Base-by-base conservation (phyloP, 1,284 basidiomycete genomes). In the Amylostereum chailletii region DNA sequence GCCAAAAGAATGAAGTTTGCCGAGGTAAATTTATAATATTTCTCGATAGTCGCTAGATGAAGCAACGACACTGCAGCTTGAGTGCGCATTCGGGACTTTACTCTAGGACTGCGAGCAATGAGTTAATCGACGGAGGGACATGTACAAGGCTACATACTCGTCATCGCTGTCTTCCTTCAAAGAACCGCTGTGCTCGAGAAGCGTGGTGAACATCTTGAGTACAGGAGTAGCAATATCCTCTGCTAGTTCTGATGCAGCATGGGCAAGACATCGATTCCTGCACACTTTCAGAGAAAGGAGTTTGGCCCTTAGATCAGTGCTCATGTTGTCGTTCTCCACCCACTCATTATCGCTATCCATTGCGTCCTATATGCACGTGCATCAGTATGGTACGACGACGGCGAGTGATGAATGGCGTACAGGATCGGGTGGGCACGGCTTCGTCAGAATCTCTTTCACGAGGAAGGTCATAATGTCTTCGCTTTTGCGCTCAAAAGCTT, bases 1-100 rank as follows among this genome's bases (percentile, higher is more conserved):
- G 86, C 89, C 11, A 97, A 61, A 53, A 75, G 69, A 34, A 85
- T 66, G 58, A 94, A 94, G 59, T 81, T 77, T 10, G 69, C 68
- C 9, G 72, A 60, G 11, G 93, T 76, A 3, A 75, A 73, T 32
- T 71, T 70, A n/a, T 81, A 76, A 62, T 83, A 94, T 0, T 60
- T 62, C 19, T 76, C 70, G 9, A 83, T 71, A 0, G 81, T 75
- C 0, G 86, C 83, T 6, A 99, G 71, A 63, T 94, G 92, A 41
- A 97, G 66, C 45, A 98, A 62, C 1, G 88, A 91, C 6, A 84
- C 68, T 0, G 88, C 86, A 0, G 94, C 91, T 58, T 90, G 83
- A 31, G 96, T 66, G 19, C 94, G 79, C 66, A 98, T 71, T 11
- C 83, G 75, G 1, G 84, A 76, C 63, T 79, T 79, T 34, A 77